Base-by-base conservation (phyloP, 139 green algal genomes). In the Edaphochlamys debaryana region DNA sequence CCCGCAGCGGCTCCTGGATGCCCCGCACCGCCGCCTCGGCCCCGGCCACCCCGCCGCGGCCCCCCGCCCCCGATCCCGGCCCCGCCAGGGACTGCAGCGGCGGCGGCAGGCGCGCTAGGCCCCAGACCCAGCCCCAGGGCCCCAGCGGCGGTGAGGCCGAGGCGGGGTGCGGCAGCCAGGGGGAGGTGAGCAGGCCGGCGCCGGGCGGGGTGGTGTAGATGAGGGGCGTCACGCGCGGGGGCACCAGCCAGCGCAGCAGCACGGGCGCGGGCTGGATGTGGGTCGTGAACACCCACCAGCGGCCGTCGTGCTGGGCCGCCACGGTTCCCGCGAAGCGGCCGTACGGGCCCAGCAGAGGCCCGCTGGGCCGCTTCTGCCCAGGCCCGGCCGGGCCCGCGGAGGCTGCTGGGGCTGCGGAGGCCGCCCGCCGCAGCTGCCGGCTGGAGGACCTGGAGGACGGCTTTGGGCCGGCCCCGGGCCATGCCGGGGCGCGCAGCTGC, bases 281-380 rank as follows among this genome's bases (percentile, higher is more conserved):
- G 17, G 74, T 80, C 5, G 56, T 80, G 58, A 70, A 80, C 17
- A 80, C 67, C 74, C 74, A 80, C 74, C 74, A 80, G 34, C n/a
- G 32, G 56, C 58, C 74, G 34, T 58, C 36, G 56, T 80, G 38
- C 23, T 62, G 58, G 27, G 41, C 58, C 58, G 58, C 58, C 58
- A 66, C 58, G 4, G 58, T 66, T 25, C 58, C 58, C 4, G 2
- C 11, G 58, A 66, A 66, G 58, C 2, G 3, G 25, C 58, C 58
- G n/a, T n/a, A n/a, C n/a, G n/a, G n/a, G n/a, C n/a, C n/a, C n/a
- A n/a, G n/a, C n/a, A n/a, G n/a, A n/a, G n/a, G n/a, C n/a, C n/a
- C n/a, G n/a, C n/a, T n/a, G n/a, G n/a, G n/a, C n/a, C n/a, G n/a
- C n/a, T n/a, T n/a, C n/a, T n/a, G n/a, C n/a, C n/a, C n/a, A n/a